Evolutionary conservation across 768 basidiomycete species (phyloP), one percentile per base, ranked within the genome.

Genomic region (Agrocybe praecox): DNA sequence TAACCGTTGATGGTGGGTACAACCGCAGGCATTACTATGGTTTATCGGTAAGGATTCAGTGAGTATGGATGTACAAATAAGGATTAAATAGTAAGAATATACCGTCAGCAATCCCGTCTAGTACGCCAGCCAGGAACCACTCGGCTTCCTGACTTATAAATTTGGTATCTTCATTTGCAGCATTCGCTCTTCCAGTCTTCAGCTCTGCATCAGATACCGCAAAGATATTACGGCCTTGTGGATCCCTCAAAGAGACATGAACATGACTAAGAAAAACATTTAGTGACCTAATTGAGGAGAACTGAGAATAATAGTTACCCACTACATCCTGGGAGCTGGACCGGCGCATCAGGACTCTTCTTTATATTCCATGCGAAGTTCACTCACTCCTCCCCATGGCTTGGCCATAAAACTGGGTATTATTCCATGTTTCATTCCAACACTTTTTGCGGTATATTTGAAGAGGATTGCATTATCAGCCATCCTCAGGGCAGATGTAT

Each of bases 351-450:
- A 43, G 33, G 46, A 14, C 21, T 29, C 11, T 22, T 6, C n/a
- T 17, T 24, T 17, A 21, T 22, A 9, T 34, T 11, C n/a, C 3
- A 50, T 1, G 45, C 8, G 36, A n/a, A 36, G 42, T 17, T 53
- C 32, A 76, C 89, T 67, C 66, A 95, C 94, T 66, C 93, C 87
- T 29, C 87, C 88, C 91, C 93, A 97, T 22, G 96, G 96, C 65
- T 98, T 98, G 0, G 96, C 95, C 96, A 98, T 98, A 74, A 99
- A 99, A 57, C 93, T 96, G 1, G 97, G 96, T 36, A 94, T 83
- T 53, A 99, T 79, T 9, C 90, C 91, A 61, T 90, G 80, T 68
- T 88, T 85, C 82, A 97, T 91, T 0, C 96, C 96, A 2, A 96
- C 74, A 57, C 93, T 93, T 79, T 98, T 98, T 2, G 93, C 91